Base-by-base conservation (phyloP, 176 grass and related monocot genomes). In the Poa annua region DNA sequence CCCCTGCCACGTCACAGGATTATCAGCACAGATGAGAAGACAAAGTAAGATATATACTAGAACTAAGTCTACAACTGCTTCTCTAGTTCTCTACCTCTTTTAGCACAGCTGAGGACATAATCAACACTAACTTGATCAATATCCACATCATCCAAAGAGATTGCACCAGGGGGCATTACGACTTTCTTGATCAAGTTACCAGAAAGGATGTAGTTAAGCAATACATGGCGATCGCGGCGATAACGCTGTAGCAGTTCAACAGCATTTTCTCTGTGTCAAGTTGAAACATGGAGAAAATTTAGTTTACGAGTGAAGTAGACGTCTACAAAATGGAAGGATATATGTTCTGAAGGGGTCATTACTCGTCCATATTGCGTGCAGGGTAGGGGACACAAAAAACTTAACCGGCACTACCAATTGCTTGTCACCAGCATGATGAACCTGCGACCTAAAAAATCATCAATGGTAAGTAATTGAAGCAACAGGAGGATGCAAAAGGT, bases 101-200 rank as follows among this genome's bases (percentile, higher is more conserved):
- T 98, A 75, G 89, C 85, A 81, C 96, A 98, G 49, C 87, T 95
- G 48, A 98, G 92, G 41, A 95, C 91, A 60, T 93, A 98, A 90
- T 98, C 96, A 72, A 98, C 89, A 76, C 96, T 95, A 83, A 98
- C 80, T 91, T 98, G 96, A 85, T 95, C 92, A 69, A 98, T 90
- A 80, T 98, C 92, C 53, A 98, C 87, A 64, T 98, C 92, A 45
- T 98, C 96, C 77, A 98, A 88, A 83, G 96, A 95, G 76, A 90
- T 84, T 25, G 92, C 91, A 63, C 96, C 96, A 81, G 96, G 96
- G 52, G 96, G 91, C 93, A 98, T 94, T 66, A 95, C 87, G 88
- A 98, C 96, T 91, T 98, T 98, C 96, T 98, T 98, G 78, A 98
- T 88, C 83, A 98, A 88, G 74, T 89, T 93, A 59, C 96, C 91